These are phyloP conservation scores for Paxillus rubicundulus DNA, from an alignment of 768 basidiomycete species.

Conservation along the genomic window DNA sequence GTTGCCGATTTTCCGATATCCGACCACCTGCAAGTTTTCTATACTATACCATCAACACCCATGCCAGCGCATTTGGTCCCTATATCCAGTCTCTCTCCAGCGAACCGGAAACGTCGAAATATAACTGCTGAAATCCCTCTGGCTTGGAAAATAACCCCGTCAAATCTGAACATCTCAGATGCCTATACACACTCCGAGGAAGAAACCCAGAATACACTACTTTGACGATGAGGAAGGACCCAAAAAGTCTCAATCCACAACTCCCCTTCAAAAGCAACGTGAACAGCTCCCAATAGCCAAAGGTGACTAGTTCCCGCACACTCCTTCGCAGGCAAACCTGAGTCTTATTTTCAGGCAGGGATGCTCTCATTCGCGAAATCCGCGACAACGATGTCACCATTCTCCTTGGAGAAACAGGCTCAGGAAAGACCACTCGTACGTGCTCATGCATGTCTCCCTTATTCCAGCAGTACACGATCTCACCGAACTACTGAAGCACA, in stretches of 20 bases:
- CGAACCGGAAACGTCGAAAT: not conserved
- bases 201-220: conserved; percentile 22
- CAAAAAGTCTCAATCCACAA: conserved; percentile 8
- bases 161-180: conserved; percentile 9
- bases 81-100: not conserved
- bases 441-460: conserved; percentile 17
- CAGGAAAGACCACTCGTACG: conserved; percentile 97
- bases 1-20: not conserved
- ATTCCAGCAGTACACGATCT: conserved; percentile 11
- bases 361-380: conserved; percentile 72
- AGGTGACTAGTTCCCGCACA: conserved; percentile 42
- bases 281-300: conserved; percentile 74
- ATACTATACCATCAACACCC: not conserved
- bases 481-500: conserved; percentile 39
- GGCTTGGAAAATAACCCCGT: not conserved
- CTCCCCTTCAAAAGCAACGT: conserved; percentile 58
- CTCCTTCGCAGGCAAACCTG: not conserved
- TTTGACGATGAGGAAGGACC: conserved; percentile 19
- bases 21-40: conserved; percentile 10
- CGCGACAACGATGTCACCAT: conserved; percentile 79
- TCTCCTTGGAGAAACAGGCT: conserved; percentile 94
- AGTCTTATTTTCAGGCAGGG: conserved; percentile 50
- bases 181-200: conserved; percentile 24
- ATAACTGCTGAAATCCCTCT: not conserved
- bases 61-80: not conserved